Percentiles rank a stretch among this genome's conserved stretches.
These are phyloP conservation scores for Tieghemostelium lacteum DNA, from an alignment of 78 protist genomes.

Conservation along the genomic window DNA sequence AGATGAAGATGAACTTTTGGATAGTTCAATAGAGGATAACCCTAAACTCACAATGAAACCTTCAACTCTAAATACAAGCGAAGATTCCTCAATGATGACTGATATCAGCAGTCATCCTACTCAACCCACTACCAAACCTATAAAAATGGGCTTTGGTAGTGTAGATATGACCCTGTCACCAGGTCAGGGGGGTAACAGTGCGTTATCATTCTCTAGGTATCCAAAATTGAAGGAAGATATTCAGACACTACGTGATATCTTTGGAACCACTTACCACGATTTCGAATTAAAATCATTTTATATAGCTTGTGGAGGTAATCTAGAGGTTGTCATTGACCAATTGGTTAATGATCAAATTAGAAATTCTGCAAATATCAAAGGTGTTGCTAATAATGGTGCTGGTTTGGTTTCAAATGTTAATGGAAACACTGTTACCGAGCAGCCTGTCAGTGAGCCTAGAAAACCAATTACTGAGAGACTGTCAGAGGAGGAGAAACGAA, in stretches of 20 bases:
- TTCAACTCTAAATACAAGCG: background rate
- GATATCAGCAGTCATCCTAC: background rate
- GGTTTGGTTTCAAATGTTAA: too few species aligned
- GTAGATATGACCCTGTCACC: too few species aligned
- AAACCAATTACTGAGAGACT: conserved; percentile 40
- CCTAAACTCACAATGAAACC: background rate
- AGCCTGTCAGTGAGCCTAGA: background rate
- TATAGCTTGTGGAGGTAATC: conserved; percentile 52
- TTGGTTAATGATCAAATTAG: conserved; percentile 53
- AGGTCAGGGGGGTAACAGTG: background rate
- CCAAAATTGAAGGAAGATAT: conserved; percentile 55
- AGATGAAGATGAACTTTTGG: conserved; percentile 4
- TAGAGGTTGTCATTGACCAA: conserved; percentile 70
- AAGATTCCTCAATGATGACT: background rate
- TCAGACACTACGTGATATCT: conserved; percentile 51
- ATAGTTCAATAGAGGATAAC: background rate
- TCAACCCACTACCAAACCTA: too few species aligned
- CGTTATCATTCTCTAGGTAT: conserved; percentile 13
- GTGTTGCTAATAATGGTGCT: background rate
- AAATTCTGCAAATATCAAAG: background rate
- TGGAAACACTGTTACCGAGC: background rate
- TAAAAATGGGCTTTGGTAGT: background rate
- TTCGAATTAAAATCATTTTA: conserved; percentile 47
- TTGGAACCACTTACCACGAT: conserved; percentile 59
- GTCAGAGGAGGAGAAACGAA: conserved; percentile 53